These are phyloP conservation scores for Fusarium sp. DNA, from an alignment of 2,329 filamentous ascomycete species.

Conservation along the genomic window DNA sequence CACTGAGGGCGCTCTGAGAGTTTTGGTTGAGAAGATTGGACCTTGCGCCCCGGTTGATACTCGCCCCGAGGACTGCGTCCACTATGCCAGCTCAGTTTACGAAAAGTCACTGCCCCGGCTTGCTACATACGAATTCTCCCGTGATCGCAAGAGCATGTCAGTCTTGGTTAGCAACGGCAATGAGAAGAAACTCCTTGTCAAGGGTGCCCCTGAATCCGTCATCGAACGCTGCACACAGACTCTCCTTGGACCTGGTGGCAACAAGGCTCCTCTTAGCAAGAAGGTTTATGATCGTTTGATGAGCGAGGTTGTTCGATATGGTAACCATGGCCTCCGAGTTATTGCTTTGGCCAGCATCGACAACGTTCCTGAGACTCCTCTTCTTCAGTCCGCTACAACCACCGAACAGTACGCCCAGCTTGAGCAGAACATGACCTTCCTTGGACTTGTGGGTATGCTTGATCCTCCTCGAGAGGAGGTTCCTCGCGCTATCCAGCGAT, in stretches of 20 bases:
- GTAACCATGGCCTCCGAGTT: conserved; percentile 91
- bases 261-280: conserved; percentile 77
- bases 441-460: conserved; percentile 95
- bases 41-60: conserved; percentile 73
- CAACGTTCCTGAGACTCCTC: conserved; percentile 76
- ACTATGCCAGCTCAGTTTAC: conserved; percentile 87
- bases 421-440: conserved; percentile 93
- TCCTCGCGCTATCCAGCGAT: conserved; percentile 85
- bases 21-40: conserved; percentile 93
- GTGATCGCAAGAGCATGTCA: conserved; percentile 99
- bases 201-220: conserved; percentile 95
- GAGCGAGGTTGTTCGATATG: conserved; percentile 88
- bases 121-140: conserved; percentile 95
- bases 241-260: conserved; percentile 82
- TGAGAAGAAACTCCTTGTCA: conserved; percentile 87
- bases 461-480: conserved; percentile 97
- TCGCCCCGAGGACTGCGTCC: conserved; percentile 73
- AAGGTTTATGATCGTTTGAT: conserved; percentile 78
- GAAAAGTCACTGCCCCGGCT: conserved; percentile 80
- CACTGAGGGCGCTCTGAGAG: conserved; percentile 92
- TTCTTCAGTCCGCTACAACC: conserved; percentile 81
- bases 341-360: conserved; percentile 92
- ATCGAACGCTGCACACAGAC: conserved; percentile 91
- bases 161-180: conserved; percentile 82
- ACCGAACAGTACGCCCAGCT: conserved; percentile 86